Evolutionary conservation across 345 rosid genomes (phyloP), one percentile per base, ranked within the genome.

Genomic region (Cardamine occulta): DNA sequence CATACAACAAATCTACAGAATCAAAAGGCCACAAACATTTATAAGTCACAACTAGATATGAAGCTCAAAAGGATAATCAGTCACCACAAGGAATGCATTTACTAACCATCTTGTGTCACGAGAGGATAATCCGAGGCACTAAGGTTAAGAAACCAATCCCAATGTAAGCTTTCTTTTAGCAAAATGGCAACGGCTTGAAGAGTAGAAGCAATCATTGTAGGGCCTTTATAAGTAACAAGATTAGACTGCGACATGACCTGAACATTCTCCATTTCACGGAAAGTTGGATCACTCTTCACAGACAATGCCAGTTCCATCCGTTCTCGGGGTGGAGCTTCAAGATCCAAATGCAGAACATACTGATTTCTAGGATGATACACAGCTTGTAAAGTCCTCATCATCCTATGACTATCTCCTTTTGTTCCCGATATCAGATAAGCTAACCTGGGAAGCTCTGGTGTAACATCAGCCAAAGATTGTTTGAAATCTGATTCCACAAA

Each of bases 71-170:
- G n/a, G n/a, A n/a, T n/a, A n/a, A n/a, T n/a, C n/a, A n/a, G n/a
- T n/a, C n/a, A n/a, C n/a, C n/a, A n/a, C n/a, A n/a, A n/a, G n/a
- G 23, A 0, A 45, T 4, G 6, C 35, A 21, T 15, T 28, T 40
- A 88, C 96, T 82, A 78, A 93, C 98, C 98, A 72, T 93, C 97
- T 86, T 88, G 97, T 45, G 96, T 91, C 54, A 91, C 86, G 60
- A 93, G 97, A 70, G 97, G 97, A 83, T 93, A 91, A 65, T 93
- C 98, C 1, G 96, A 91, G 55, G 98, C 97, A 10, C 97, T 93
- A 77, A 91, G 93, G 75, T 93, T 93, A 40, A 93, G 81, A 83
- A 93, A 93, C 97, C 97, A 93, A 79, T 91, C 97, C 98, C 96
- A 93, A 26, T 85, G 91, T 75, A 89, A 73, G 83, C 92, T 91